Evolutionary conservation across 805 yeast species (phyloP).

Genomic region (Saturnispora hagleri): DNA sequence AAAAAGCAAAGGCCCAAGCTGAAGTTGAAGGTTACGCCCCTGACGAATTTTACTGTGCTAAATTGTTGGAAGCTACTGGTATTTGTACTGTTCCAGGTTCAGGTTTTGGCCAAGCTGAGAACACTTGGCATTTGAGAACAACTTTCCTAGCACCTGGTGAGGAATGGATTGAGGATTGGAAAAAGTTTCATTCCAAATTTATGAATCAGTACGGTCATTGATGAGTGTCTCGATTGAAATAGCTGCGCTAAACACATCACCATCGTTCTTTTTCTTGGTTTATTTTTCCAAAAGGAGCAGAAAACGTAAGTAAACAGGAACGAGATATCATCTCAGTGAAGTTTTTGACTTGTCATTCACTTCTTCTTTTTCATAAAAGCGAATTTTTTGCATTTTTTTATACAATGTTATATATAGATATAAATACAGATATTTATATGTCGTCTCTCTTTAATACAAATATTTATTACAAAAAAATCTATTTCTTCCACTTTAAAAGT

Average conservation of each 20-base stretch:
- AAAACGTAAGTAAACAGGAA: too few species aligned
- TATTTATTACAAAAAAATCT: neutral
- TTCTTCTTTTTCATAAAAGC: neutral
- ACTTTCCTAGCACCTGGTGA: constrained; percentile 94
- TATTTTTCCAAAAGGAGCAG: too few species aligned
- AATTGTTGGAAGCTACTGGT: constrained; percentile 79
- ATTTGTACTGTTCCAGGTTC: constrained; percentile 97
- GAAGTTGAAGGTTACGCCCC: constrained; percentile 46
- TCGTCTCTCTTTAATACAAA: neutral
- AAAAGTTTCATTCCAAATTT: constrained; percentile 67
- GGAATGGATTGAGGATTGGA: constrained; percentile 79
- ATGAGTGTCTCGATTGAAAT: neutral
- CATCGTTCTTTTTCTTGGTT: too few species aligned
- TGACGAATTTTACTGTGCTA: constrained; percentile 85
- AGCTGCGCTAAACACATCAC: too few species aligned
- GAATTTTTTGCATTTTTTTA: neutral
- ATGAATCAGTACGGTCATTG: constrained; percentile 39
- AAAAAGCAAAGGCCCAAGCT: constrained; percentile 56
- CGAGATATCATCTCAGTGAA: too few species aligned
- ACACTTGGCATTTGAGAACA: constrained; percentile 89
- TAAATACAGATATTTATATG: neutral
- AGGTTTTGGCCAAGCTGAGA: constrained; percentile 90
- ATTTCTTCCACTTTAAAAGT: neutral
- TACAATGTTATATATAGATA: neutral
- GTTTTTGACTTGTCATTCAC: neutral